phyloP scores from a whole-genome alignment of 2,329 filamentous ascomycete species.

The Sporothrix curviconia region DNA sequence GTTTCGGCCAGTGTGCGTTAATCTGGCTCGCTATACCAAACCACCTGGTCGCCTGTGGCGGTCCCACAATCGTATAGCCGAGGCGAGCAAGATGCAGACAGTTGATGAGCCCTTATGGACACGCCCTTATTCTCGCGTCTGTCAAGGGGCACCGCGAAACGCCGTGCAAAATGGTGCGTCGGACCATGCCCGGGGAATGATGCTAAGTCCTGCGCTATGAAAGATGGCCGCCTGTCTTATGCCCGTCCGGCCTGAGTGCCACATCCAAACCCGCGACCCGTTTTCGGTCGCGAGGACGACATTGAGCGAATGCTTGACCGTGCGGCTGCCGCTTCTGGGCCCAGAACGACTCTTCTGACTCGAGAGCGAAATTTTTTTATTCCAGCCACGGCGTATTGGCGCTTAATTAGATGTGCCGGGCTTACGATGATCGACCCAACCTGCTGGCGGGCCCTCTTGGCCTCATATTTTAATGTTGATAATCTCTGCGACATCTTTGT shows the following conservation, averaged over 20 bases:
- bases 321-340: slow-evolving; percentile 39
- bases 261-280: slow-evolving; percentile 34
- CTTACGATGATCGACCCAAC: too few relatives aligned
- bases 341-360: slow-evolving; percentile 49
- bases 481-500: background rate
- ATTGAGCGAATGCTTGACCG: slow-evolving; percentile 54
- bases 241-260: slow-evolving; percentile 41
- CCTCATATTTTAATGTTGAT: background rate
- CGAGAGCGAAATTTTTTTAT: slow-evolving; percentile 51
- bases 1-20: slow-evolving; percentile 31
- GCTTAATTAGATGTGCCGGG: too few relatives aligned
- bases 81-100: slow-evolving; percentile 46
- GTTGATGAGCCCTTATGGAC: slow-evolving; percentile 33
- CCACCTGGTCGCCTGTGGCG: too few relatives aligned
- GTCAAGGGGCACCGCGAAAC: slow-evolving; percentile 36
- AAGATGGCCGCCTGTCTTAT: slow-evolving; percentile 40
- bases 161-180: slow-evolving; percentile 35
- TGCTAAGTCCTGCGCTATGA: slow-evolving; percentile 29
- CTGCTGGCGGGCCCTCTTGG: too few relatives aligned
- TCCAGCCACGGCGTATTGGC: too few relatives aligned
- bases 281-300: slow-evolving; percentile 47
- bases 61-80: slow-evolving; percentile 22
- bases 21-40: too few relatives aligned
- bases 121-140: slow-evolving; percentile 24
- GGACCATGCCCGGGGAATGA: slow-evolving; percentile 20